A percentile compares a stretch with the other conserved stretches of the same genome.
Conservation (phyloP, 2,329 filamentous ascomycete species). For the Cladosporium sp. region DNA sequence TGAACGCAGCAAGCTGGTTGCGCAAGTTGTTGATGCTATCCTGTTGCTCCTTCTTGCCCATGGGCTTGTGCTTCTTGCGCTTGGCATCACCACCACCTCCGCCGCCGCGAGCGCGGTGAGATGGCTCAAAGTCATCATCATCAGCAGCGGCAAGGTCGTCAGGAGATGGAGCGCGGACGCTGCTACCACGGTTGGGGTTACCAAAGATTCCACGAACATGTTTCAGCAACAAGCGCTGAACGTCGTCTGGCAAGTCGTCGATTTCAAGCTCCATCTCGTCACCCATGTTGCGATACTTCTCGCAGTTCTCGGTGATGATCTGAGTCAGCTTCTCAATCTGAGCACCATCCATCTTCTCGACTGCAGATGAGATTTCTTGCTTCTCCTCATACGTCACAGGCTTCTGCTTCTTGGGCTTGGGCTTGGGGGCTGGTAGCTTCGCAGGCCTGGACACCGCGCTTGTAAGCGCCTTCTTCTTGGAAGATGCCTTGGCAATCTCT, state of each 20-base stretch:
- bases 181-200: conserved; percentile 23
- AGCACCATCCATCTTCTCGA: conserved; percentile 63
- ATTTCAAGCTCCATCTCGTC: conserved; percentile 64
- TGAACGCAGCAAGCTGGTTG: conserved; percentile 48
- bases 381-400: conserved; percentile 77
- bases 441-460: conserved; percentile 14
- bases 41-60: conserved; percentile 69
- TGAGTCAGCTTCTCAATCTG: conserved; percentile 76
- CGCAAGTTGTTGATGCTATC: conserved; percentile 61
- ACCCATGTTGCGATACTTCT: conserved; percentile 59
- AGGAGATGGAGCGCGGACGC: conserved; percentile 23
- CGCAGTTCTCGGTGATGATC: conserved; percentile 81
- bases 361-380: conserved; percentile 68
- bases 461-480: conserved; percentile 16
- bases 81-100: conserved; percentile 39
- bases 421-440: conserved; percentile 24
- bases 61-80: conserved; percentile 71
- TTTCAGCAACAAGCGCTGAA: conserved; percentile 52
- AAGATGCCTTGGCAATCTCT: conserved; percentile 15
- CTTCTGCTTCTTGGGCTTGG: conserved; percentile 56
- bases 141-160: conserved; percentile 35
- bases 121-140: conserved; percentile 48
- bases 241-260: conserved; percentile 53
- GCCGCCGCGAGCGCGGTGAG: conserved; percentile 20
- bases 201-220: conserved; percentile 47